These are phyloP conservation scores for Cadophora sp. DNA, from an alignment of 2,329 filamentous ascomycete species.

Conservation along the genomic window DNA sequence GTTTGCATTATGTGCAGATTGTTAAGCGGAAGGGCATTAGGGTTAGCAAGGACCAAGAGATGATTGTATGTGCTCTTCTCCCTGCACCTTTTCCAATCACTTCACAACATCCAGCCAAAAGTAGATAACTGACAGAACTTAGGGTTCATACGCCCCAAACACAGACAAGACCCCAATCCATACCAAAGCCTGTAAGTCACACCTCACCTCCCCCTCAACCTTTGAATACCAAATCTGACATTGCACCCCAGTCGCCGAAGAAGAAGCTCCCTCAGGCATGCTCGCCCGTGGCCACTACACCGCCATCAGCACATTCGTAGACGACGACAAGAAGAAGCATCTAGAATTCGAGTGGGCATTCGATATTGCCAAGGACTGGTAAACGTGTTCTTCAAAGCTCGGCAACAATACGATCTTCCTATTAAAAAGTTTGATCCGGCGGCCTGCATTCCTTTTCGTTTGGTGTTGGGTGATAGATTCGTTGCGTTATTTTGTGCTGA, in stretches of 20 bases:
- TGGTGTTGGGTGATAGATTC: neutral
- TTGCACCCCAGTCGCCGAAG: constrained; percentile 72
- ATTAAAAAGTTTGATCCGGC: neutral
- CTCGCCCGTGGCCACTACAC: constrained; percentile 89
- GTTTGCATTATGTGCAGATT: constrained; percentile 93
- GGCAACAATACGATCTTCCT: neutral
- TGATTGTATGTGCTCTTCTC: constrained; percentile 74
- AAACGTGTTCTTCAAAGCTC: constrained; percentile 41
- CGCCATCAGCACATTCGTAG: constrained; percentile 87
- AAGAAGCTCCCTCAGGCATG: constrained; percentile 93
- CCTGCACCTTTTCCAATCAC: neutral
- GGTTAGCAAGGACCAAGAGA: constrained; percentile 93
- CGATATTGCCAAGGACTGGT: constrained; percentile 97
- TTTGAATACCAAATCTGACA: constrained; percentile 17
- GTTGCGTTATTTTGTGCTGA: neutral
- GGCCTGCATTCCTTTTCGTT: neutral
- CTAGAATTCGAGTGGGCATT: constrained; percentile 96
- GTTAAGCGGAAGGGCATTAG: constrained; percentile 89
- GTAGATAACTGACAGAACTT: constrained; percentile 30
- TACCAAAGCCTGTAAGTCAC: constrained; percentile 84
- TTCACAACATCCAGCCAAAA: neutral
- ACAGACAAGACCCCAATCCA: constrained; percentile 87
- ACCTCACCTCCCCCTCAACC: constrained; percentile 1
- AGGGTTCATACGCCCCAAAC: constrained; percentile 94
- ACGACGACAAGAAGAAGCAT: constrained; percentile 92